These are phyloP conservation scores for Colletotrichum paranaense DNA, from an alignment of 2,329 filamentous ascomycete species.

Conservation along the genomic window DNA sequence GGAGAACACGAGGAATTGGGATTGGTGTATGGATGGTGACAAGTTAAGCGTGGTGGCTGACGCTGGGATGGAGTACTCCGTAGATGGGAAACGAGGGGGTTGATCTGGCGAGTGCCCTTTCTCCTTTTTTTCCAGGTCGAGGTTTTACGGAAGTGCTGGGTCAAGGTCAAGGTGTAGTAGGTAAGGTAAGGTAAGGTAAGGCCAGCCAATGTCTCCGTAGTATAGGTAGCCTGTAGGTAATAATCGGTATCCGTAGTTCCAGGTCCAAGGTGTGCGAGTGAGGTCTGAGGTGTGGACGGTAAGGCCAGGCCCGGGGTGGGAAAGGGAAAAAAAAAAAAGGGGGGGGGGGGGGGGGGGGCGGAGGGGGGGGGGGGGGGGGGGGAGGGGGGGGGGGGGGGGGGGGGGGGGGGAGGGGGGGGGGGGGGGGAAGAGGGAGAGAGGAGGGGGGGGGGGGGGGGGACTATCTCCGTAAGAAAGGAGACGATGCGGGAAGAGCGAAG, in stretches of 20 bases:
- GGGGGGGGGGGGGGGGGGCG: too few relatives aligned
- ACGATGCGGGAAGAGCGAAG: background rate
- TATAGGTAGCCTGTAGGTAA: too few relatives aligned
- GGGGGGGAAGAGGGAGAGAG: too few relatives aligned
- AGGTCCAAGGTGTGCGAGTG: background rate
- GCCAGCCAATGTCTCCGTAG: background rate
- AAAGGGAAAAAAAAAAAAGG: background rate
- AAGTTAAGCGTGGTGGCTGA: background rate
- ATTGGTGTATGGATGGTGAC: background rate
- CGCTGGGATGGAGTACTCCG: background rate
- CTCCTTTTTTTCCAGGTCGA: background rate
- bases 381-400: too few relatives aligned
- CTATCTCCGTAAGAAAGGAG: background rate
- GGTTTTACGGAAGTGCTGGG: background rate
- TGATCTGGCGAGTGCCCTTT: background rate
- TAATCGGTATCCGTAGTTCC: background rate
- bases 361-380: too few relatives aligned
- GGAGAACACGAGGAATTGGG: background rate
- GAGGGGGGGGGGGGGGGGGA: too few relatives aligned
- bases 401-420: accelerated
- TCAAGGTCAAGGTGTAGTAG: background rate
- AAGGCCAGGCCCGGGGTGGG: background rate
- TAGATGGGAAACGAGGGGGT: background rate
- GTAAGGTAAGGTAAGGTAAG: background rate
- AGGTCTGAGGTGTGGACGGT: background rate